Conservation (phyloP, 2,329 filamentous ascomycete genomes). For the Aureobasidium sp. region DNA sequence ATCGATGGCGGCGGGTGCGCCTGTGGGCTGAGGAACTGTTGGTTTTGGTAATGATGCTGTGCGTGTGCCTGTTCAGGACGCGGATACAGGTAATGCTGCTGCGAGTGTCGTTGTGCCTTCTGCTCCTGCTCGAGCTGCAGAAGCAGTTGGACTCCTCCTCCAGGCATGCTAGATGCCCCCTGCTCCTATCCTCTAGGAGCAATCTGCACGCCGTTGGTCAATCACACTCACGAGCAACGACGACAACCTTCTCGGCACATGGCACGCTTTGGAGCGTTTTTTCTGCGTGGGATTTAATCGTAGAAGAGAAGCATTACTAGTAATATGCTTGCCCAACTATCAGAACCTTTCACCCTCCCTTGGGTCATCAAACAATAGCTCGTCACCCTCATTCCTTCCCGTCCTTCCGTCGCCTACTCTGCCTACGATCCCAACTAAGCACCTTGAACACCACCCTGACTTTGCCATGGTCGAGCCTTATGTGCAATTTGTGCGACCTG, state of each 20-base stretch:
- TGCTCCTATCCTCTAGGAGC: not conserved
- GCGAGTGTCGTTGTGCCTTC: not conserved
- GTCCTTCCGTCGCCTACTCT: not conserved
- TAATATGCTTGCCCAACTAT: not conserved
- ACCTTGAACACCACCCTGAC: not conserved
- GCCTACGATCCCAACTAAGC: not conserved
- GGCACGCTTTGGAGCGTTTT: not conserved
- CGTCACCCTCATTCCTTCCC: not conserved
- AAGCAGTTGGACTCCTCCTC: slow-evolving; percentile 2
- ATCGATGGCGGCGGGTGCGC: slow-evolving; percentile 6
- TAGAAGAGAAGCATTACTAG: not conserved
- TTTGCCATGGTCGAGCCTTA: slow-evolving; percentile 4
- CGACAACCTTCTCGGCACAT: not conserved
- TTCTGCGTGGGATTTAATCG: not conserved
- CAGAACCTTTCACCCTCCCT: not conserved
- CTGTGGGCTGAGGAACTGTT: not conserved
- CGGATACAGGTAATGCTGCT: not conserved
- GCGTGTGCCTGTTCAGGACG: not conserved
- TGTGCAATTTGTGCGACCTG: not conserved
- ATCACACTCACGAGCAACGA: not conserved
- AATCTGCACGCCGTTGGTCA: not conserved
- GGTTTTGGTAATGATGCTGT: not conserved
- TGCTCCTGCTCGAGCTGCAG: slow-evolving; percentile 4
- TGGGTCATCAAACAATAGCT: not conserved
- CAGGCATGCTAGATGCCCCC: not conserved